Evolutionary conservation across 2,329 filamentous ascomycete species (phyloP).

Genomic region (Fusarium miscanthi): DNA sequence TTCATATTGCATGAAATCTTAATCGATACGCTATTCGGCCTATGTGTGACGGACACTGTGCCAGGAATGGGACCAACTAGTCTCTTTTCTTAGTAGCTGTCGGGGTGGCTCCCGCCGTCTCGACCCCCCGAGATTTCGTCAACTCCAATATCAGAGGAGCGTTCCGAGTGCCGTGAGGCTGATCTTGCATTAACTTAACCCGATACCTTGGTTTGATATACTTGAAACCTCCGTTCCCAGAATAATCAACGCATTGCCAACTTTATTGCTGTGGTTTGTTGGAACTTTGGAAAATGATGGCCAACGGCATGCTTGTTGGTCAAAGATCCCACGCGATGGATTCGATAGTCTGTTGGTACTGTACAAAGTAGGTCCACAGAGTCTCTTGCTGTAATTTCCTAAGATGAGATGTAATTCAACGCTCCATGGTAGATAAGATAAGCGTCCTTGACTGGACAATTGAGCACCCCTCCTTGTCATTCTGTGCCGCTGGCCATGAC

Average conservation of each 20-base stretch:
- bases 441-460: conserved; percentile 32
- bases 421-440: conserved; percentile 27
- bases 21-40: neutral
- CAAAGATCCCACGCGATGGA: conserved; percentile 8
- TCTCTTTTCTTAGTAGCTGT: conserved; percentile 12
- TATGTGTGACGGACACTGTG: conserved; percentile 35
- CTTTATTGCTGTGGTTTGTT: neutral
- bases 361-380: conserved; percentile 35
- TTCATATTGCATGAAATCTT: conserved; percentile 17
- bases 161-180: conserved; percentile 5
- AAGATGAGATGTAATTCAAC: conserved; percentile 46
- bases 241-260: neutral
- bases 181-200: conserved; percentile 23
- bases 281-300: neutral
- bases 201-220: conserved; percentile 15
- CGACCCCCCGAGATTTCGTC: conserved; percentile 5
- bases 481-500: conserved; percentile 10
- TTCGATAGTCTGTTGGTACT: conserved; percentile 30
- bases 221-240: conserved; percentile 11
- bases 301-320: neutral
- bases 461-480: neutral
- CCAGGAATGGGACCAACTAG: conserved; percentile 31
- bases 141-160: conserved; percentile 7
- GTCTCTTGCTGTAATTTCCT: conserved; percentile 43
- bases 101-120: conserved; percentile 10